Percentiles rank a stretch among this genome's conserved stretches.
These are phyloP conservation scores for Populus hybrid DNA, from an alignment of 441 rosid genomes.

Conservation along the genomic window DNA sequence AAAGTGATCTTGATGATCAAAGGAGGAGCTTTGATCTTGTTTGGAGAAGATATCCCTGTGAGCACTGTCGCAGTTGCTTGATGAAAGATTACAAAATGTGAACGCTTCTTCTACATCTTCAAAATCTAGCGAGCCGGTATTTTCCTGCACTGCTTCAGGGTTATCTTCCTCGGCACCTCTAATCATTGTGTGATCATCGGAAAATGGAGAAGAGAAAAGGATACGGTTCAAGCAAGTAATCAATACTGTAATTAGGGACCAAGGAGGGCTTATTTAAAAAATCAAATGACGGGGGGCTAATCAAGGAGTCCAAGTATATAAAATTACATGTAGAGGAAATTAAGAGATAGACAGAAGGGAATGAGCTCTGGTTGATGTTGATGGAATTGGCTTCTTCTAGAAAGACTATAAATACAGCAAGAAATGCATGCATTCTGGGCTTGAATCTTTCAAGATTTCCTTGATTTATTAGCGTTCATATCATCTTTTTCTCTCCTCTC, in stretches of 20 bases:
- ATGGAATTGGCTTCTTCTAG: background rate
- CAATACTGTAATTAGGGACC: no score
- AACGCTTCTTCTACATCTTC: conserved; percentile 35
- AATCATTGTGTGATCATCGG: background rate
- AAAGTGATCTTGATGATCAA: conserved; percentile 31
- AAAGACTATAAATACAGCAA: background rate
- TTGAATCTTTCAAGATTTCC: background rate
- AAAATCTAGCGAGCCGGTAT: background rate
- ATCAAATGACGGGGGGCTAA: background rate
- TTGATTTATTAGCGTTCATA: background rate
- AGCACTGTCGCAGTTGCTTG: conserved; percentile 15
- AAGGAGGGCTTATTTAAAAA: background rate
- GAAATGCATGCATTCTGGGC: background rate
- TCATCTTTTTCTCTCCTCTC: background rate
- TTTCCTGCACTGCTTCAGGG: background rate
- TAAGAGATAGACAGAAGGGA: background rate
- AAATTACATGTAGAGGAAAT: background rate
- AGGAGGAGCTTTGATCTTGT: conserved; percentile 3
- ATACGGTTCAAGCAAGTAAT: no score
- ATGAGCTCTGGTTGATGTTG: background rate
- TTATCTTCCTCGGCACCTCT: background rate
- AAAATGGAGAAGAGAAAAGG: background rate
- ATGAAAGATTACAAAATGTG: conserved; percentile 47
- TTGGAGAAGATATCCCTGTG: conserved; percentile 11
- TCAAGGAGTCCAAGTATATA: background rate